phyloP scores from a whole-genome alignment of 129 eudicot species.

The Scalesia atractyloides region DNA sequence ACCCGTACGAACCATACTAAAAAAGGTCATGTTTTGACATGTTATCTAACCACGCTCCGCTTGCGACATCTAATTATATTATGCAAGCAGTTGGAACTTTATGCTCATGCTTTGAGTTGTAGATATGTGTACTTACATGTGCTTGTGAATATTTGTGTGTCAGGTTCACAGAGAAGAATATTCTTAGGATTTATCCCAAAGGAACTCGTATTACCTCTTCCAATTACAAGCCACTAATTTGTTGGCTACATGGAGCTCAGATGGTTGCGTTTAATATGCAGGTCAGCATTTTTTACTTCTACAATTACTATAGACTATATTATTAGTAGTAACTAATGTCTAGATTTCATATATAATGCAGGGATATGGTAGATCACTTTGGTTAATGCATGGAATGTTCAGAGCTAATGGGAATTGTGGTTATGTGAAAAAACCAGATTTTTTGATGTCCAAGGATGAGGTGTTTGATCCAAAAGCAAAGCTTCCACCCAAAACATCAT shows the following conservation, averaged over 20 bases:
- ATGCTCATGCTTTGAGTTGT: constrained; percentile 9
- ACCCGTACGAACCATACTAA: neutral
- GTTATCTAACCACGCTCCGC: neutral
- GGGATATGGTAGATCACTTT: constrained; percentile 54
- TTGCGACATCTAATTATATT: neutral
- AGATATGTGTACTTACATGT: constrained; percentile 5
- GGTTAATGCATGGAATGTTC: constrained; percentile 77
- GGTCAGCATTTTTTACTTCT: constrained; percentile 38
- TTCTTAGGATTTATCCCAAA: constrained; percentile 76
- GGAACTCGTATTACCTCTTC: constrained; percentile 78
- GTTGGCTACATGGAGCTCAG: constrained; percentile 97
- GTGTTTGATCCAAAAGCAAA: constrained; percentile 43
- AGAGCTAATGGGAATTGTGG: constrained; percentile 88
- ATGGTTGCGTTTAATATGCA: constrained; percentile 98
- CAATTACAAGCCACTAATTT: constrained; percentile 71
- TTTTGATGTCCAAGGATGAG: constrained; percentile 35
- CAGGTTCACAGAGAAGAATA: constrained; percentile 78
- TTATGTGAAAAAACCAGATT: constrained; percentile 57
- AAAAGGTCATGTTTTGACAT: neutral
- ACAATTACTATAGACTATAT: neutral
- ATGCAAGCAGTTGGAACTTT: constrained; percentile 17
- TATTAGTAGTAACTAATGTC: neutral
- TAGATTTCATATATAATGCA: constrained; percentile 19
- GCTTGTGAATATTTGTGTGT: constrained; percentile 9
- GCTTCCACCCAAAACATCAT: constrained; percentile 38